Evolutionary conservation across 805 yeast genomes (phyloP).

Genomic region (Barnettozyma vustinii): DNA sequence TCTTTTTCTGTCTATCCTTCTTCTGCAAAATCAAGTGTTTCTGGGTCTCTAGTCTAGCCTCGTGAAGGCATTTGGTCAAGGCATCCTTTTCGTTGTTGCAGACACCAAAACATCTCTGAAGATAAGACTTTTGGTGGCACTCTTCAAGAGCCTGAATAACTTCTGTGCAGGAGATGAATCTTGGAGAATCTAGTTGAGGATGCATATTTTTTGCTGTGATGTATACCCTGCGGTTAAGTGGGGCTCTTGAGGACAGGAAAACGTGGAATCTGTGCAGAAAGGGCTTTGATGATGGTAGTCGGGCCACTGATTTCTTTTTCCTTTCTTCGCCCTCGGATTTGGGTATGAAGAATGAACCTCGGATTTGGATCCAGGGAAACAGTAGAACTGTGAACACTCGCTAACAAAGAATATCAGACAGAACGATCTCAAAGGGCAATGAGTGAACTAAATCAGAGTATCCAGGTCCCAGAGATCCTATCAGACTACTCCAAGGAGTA

Average conservation of each 20-base stretch:
- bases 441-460: slow-evolving; percentile 6
- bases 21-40: slow-evolving; percentile 47
- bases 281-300: too few relatives aligned
- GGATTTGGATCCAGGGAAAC: too few relatives aligned
- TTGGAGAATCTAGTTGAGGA: slow-evolving; percentile 47
- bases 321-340: too few relatives aligned
- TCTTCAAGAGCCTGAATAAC: slow-evolving; percentile 84
- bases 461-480: slow-evolving; percentile 14
- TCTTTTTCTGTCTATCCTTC: slow-evolving; percentile 47
- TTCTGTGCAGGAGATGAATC: slow-evolving; percentile 61
- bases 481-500: slow-evolving; percentile 13
- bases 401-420: too few relatives aligned
- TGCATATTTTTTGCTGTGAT: slow-evolving; percentile 33
- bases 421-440: not conserved
- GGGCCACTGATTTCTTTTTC: too few relatives aligned
- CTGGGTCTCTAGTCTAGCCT: slow-evolving; percentile 61
- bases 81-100: slow-evolving; percentile 85
- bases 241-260: too few relatives aligned
- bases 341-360: too few relatives aligned
- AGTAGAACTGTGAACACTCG: too few relatives aligned
- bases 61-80: slow-evolving; percentile 71
- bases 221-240: too few relatives aligned
- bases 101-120: slow-evolving; percentile 69
- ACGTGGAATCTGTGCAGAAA: too few relatives aligned
- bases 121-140: slow-evolving; percentile 70